phyloP scores from a whole-genome alignment of 2,329 filamentous ascomycete species.

The Fusarium circinatum region DNA sequence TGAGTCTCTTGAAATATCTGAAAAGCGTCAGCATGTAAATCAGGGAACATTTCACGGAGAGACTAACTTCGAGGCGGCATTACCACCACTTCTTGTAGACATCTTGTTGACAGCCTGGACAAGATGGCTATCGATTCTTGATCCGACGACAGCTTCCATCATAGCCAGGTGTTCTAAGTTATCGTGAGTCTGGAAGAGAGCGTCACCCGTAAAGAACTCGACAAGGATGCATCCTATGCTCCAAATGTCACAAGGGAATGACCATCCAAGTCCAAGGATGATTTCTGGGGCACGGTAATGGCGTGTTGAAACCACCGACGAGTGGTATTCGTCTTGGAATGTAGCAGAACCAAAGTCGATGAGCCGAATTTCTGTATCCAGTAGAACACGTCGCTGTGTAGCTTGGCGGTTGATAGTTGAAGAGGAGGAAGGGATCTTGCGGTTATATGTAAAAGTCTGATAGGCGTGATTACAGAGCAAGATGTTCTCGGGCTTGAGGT shows the following conservation, averaged over 20 bases:
- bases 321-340: constrained; percentile 79
- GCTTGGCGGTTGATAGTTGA: constrained; percentile 68
- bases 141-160: constrained; percentile 76
- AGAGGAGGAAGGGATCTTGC: constrained; percentile 75
- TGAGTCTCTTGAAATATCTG: constrained; percentile 74
- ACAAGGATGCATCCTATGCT: constrained; percentile 79
- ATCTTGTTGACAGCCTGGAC: constrained; percentile 62
- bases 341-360: constrained; percentile 79
- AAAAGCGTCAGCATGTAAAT: constrained; percentile 40
- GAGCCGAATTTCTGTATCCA: constrained; percentile 75
- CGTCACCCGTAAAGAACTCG: constrained; percentile 77
- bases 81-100: constrained; percentile 65
- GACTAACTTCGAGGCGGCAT: constrained; percentile 71
- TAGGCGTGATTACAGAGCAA: constrained; percentile 72
- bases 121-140: constrained; percentile 67
- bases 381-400: constrained; percentile 70
- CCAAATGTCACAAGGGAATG: constrained; percentile 78
- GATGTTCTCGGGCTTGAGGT: constrained; percentile 77
- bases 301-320: constrained; percentile 75
- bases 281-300: constrained; percentile 78
- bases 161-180: constrained; percentile 79
- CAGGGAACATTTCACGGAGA: not conserved
- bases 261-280: constrained; percentile 76
- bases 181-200: constrained; percentile 77
- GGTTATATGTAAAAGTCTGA: constrained; percentile 77